Conservation (phyloP, 2,329 filamentous ascomycete genomes). For the Fusarium drepaniforme region DNA sequence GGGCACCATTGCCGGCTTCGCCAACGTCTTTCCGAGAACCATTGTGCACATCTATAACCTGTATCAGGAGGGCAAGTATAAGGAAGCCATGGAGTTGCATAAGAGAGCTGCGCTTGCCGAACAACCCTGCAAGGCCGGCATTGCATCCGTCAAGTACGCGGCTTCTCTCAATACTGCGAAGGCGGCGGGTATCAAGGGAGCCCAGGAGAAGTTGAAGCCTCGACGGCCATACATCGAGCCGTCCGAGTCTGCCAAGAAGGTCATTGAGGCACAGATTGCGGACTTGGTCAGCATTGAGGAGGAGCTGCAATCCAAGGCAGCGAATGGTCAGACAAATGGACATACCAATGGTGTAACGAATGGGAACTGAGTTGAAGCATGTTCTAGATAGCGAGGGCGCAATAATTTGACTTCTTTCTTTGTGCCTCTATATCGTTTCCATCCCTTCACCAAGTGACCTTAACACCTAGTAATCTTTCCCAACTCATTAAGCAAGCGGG, state of each 20-base stretch:
- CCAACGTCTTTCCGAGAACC: constrained; percentile 70
- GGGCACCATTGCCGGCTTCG: constrained; percentile 73
- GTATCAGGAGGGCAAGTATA: constrained; percentile 66
- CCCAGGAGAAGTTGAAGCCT: constrained; percentile 68
- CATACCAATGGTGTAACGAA: background rate
- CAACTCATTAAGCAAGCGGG: too few relatives aligned
- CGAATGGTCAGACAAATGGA: background rate
- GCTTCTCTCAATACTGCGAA: constrained; percentile 70
- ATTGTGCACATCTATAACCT: constrained; percentile 71
- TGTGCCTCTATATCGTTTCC: background rate
- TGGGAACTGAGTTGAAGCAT: background rate
- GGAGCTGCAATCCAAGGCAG: constrained; percentile 14
- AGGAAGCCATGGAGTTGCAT: constrained; percentile 72
- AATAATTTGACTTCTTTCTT: background rate
- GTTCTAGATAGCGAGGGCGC: background rate
- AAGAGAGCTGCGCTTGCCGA: constrained; percentile 74
- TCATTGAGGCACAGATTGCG: constrained; percentile 54
- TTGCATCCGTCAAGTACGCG: constrained; percentile 76
- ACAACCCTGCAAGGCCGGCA: constrained; percentile 73
- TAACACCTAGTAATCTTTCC: background rate
- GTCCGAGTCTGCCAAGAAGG: constrained; percentile 56
- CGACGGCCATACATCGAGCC: constrained; percentile 70
- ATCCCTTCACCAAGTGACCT: background rate
- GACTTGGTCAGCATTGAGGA: constrained; percentile 57
- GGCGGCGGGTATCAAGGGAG: constrained; percentile 69